phyloP scores from a whole-genome alignment of 306 rosid species.

The Cicer pinnatifidum region DNA sequence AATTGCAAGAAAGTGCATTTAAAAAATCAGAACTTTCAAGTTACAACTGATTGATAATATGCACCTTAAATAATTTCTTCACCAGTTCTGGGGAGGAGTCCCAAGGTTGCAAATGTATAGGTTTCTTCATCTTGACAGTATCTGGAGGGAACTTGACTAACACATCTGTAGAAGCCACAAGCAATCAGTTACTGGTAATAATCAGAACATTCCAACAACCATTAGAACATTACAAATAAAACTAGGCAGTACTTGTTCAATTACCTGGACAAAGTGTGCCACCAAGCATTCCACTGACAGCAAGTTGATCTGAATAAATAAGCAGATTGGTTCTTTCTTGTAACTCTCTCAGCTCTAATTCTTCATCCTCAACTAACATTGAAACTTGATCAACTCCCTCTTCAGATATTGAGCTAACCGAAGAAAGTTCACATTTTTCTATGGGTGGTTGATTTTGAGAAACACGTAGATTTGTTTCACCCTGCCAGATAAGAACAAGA shows the following conservation, averaged over 20 bases:
- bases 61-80: slow-evolving; percentile 92
- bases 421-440: slow-evolving; percentile 71
- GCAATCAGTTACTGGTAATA: slow-evolving; percentile 39
- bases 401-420: slow-evolving; percentile 54
- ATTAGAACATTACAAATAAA: slow-evolving; percentile 26
- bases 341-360: slow-evolving; percentile 77
- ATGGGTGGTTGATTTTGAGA: slow-evolving; percentile 49
- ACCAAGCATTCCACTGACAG: slow-evolving; percentile 57
- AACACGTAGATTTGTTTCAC: slow-evolving; percentile 49
- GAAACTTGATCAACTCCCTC: slow-evolving; percentile 57
- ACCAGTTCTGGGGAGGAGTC: slow-evolving; percentile 76
- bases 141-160: slow-evolving; percentile 85
- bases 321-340: slow-evolving; percentile 57
- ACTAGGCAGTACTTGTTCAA: slow-evolving; percentile 35
- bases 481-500: slow-evolving; percentile 58
- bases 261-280: slow-evolving; percentile 87
- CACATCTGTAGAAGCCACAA: slow-evolving; percentile 58
- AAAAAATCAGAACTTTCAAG: slow-evolving; percentile 26
- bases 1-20: slow-evolving; percentile 28
- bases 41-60: slow-evolving; percentile 32
- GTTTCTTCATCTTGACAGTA: slow-evolving; percentile 88
- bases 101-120: slow-evolving; percentile 87
- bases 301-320: slow-evolving; percentile 66
- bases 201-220: slow-evolving; percentile 39
- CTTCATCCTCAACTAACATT: slow-evolving; percentile 84